Conservation (phyloP, 2,329 filamentous ascomycete genomes). For the Claviceps digitariae region DNA sequence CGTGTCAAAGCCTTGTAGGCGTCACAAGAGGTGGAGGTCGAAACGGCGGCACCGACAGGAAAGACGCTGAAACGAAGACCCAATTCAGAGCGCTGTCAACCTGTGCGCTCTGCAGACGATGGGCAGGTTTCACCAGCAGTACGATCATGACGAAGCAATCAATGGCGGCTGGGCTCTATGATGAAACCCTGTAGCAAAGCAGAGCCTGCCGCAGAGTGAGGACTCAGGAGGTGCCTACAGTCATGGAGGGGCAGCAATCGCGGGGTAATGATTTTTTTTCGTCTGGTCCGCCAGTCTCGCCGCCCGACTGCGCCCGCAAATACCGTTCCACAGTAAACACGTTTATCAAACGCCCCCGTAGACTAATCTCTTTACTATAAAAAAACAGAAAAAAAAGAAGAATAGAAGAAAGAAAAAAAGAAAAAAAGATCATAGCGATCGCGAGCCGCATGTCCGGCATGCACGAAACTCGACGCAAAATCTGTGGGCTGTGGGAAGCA, state of each 20-base stretch:
- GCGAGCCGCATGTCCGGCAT: neutral
- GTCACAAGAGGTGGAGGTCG: neutral
- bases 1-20: neutral
- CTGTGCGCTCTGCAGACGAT: neutral
- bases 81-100: neutral
- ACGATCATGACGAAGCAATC: neutral
- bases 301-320: too few relatives aligned
- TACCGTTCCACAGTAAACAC: too few relatives aligned
- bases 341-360: too few relatives aligned
- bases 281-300: too few relatives aligned
- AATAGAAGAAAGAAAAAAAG: too few relatives aligned
- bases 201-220: neutral
- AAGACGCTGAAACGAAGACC: neutral
- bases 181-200: neutral
- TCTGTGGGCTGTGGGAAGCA: neutral
- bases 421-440: too few relatives aligned
- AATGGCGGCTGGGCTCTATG: neutral
- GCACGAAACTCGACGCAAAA: neutral
- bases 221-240: neutral
- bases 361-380: too few relatives aligned
- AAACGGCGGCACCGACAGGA: neutral
- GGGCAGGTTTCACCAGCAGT: neutral
- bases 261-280: neutral
- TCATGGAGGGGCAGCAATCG: constrained; percentile 1
- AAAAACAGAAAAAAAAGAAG: too few relatives aligned